phyloP scores from a whole-genome alignment of 2,329 filamentous ascomycete species.

The Aspergillus aculeatus region DNA sequence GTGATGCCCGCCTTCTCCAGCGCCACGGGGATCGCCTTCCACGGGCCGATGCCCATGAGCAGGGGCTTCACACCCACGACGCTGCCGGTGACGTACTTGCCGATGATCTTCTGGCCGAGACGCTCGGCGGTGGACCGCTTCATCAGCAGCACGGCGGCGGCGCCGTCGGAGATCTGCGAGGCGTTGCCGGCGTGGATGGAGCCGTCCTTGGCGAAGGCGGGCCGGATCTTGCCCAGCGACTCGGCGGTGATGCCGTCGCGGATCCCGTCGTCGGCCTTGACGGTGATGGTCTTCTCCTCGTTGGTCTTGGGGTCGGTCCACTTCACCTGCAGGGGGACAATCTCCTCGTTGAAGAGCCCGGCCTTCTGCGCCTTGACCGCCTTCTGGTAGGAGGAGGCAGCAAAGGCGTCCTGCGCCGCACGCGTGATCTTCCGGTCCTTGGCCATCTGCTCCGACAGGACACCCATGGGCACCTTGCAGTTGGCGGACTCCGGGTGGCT shows the following conservation, averaged over 20 bases:
- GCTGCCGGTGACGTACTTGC: slow-evolving; percentile 85
- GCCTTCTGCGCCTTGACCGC: slow-evolving; percentile 78
- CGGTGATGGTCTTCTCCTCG: slow-evolving; percentile 78
- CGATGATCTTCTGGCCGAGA: slow-evolving; percentile 83
- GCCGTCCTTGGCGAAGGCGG: slow-evolving; percentile 88
- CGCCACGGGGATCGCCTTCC: slow-evolving; percentile 91
- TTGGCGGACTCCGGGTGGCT: slow-evolving; percentile 78
- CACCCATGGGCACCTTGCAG: slow-evolving; percentile 97
- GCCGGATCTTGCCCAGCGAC: slow-evolving; percentile 83
- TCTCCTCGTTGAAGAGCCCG: slow-evolving; percentile 92
- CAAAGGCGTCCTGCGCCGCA: slow-evolving; percentile 82
- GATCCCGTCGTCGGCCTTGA: slow-evolving; percentile 83
- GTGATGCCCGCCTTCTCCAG: slow-evolving; percentile 82
- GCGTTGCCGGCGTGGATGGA: slow-evolving; percentile 96
- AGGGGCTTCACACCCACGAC: slow-evolving; percentile 87
- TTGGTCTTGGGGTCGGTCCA: slow-evolving; percentile 88
- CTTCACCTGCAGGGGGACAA: slow-evolving; percentile 80
- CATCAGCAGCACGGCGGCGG: slow-evolving; percentile 93
- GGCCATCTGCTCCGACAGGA: slow-evolving; percentile 92
- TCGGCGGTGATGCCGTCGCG: slow-evolving; percentile 82
- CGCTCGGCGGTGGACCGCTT: slow-evolving; percentile 85
- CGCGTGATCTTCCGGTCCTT: slow-evolving; percentile 74
- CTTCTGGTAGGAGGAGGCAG: slow-evolving; percentile 89
- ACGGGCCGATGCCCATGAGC: slow-evolving; percentile 94
- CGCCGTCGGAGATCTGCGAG: slow-evolving; percentile 91